phyloP scores from a whole-genome alignment of 139 green algal species.

The Asterochloris sp. region DNA sequence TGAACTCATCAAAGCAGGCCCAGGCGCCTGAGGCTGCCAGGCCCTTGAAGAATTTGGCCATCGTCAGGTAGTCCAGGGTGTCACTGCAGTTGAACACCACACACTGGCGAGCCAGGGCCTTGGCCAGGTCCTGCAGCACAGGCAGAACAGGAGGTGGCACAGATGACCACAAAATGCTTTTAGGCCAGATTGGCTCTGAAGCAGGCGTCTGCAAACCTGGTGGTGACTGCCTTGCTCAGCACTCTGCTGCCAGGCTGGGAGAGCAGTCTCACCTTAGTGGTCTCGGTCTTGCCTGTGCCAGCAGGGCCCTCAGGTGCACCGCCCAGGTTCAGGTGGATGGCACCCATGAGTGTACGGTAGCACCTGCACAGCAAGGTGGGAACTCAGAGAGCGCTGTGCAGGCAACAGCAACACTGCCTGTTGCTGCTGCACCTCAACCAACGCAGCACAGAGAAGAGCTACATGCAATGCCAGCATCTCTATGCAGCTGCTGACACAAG shows the following conservation, averaged over 20 bases:
- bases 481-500: too few relatives aligned
- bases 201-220: too few relatives aligned
- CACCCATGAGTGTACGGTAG: constrained; percentile 75
- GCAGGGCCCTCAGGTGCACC: constrained; percentile 67
- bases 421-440: too few relatives aligned
- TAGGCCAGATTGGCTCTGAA: not conserved
- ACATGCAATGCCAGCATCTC: too few relatives aligned
- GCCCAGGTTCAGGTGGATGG: constrained; percentile 73
- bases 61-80: constrained; percentile 50
- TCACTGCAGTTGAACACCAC: constrained; percentile 87
- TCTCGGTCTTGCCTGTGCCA: constrained; percentile 77
- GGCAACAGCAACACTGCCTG: too few relatives aligned
- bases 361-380: constrained; percentile 19
- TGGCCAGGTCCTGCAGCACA: constrained; percentile 56
- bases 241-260: too few relatives aligned
- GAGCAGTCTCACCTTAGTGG: constrained; percentile 50
- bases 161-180: not conserved
- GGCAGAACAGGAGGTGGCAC: not conserved
- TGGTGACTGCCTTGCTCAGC: too few relatives aligned
- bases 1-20: constrained; percentile 88
- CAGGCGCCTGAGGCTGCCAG: constrained; percentile 63
- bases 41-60: constrained; percentile 87
- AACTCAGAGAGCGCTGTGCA: too few relatives aligned
- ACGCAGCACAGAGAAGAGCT: too few relatives aligned
- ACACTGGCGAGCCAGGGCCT: constrained; percentile 74